Evolutionary conservation across 495 filamentous ascomycete genomes (phyloP).

Genomic region (Poronia punctata): DNA sequence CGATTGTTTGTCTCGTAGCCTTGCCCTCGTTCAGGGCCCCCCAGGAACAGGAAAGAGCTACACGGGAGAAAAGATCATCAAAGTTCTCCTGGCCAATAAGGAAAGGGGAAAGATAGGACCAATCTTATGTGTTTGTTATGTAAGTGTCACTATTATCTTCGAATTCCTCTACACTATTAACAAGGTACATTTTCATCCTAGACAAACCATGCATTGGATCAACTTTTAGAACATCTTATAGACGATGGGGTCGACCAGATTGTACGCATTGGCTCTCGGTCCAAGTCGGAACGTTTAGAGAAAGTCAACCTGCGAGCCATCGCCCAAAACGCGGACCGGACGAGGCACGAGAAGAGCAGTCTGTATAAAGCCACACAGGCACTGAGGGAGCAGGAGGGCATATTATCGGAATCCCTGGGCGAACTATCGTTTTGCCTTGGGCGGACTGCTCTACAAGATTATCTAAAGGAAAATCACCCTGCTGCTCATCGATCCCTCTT

Average conservation of each 20-base stretch:
- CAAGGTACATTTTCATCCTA: constrained; percentile 36
- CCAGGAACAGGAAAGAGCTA: constrained; percentile 75
- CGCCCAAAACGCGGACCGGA: constrained; percentile 17
- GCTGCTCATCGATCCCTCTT: constrained; percentile 24
- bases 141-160: not conserved
- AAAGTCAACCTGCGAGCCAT: constrained; percentile 42
- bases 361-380: constrained; percentile 7
- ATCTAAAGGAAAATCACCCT: constrained; percentile 7
- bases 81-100: constrained; percentile 56
- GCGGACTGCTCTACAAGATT: constrained; percentile 3
- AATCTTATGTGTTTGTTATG: constrained; percentile 50
- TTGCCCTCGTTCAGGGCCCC: constrained; percentile 72
- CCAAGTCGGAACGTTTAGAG: constrained; percentile 51
- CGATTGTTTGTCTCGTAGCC: constrained; percentile 43
- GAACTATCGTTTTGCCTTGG: constrained; percentile 12
- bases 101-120: constrained; percentile 46
- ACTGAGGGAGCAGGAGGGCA: not conserved
- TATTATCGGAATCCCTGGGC: constrained; percentile 2
- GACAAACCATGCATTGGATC: constrained; percentile 71
- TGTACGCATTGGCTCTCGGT: constrained; percentile 62
- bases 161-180: not conserved
- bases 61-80: constrained; percentile 46
- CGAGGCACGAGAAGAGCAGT: constrained; percentile 20
- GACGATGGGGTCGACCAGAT: constrained; percentile 50
- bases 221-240: constrained; percentile 59